These are phyloP conservation scores for Pseudophaeomoniella oleicola DNA, from an alignment of 2,329 filamentous ascomycete genomes.

Conservation along the genomic window DNA sequence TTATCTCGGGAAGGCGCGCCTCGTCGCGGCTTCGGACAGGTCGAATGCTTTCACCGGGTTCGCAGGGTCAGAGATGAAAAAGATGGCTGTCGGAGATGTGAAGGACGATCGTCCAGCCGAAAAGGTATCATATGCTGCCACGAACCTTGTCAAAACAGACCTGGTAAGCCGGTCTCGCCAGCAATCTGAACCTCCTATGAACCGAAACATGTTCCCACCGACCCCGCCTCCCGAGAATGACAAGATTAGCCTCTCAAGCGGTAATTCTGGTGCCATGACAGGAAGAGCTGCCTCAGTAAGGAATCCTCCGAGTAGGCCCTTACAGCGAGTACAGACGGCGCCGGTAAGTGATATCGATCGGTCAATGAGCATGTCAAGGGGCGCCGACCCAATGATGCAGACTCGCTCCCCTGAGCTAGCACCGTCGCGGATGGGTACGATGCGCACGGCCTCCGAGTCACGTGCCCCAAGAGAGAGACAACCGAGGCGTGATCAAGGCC, in stretches of 20 bases:
- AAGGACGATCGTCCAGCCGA: slow-evolving; percentile 67
- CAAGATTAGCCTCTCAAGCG: slow-evolving; percentile 26
- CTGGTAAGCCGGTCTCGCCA: slow-evolving; percentile 62
- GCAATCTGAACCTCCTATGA: slow-evolving; percentile 68
- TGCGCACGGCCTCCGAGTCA: slow-evolving; percentile 36
- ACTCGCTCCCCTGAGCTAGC: slow-evolving; percentile 17
- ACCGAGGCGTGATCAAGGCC: slow-evolving; percentile 14
- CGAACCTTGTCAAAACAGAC: slow-evolving; percentile 80
- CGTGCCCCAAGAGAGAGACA: slow-evolving; percentile 23
- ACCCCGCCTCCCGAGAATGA: slow-evolving; percentile 93
- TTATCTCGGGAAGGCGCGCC: slow-evolving; percentile 87
- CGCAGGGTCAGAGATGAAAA: slow-evolving; percentile 64
- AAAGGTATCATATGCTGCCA: slow-evolving; percentile 79
- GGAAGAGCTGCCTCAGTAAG: slow-evolving; percentile 34
- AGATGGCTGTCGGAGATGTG: slow-evolving; percentile 19
- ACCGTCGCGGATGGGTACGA: slow-evolving; percentile 29
- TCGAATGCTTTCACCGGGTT: slow-evolving; percentile 72
- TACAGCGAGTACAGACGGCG: slow-evolving; percentile 14
- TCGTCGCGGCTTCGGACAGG: slow-evolving; percentile 77
- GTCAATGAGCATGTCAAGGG: slow-evolving; percentile 5
- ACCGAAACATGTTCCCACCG: slow-evolving; percentile 80
- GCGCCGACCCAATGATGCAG: slow-evolving; percentile 18
- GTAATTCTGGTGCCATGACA: slow-evolving; percentile 18
- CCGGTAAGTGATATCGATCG: slow-evolving; percentile 3
- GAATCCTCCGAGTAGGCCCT: slow-evolving; percentile 31